Evolutionary conservation across 192 early-diverging fungal genomes (phyloP), one percentile per base, ranked within the genome.

Genomic region (Thamnidium elegans): DNA sequence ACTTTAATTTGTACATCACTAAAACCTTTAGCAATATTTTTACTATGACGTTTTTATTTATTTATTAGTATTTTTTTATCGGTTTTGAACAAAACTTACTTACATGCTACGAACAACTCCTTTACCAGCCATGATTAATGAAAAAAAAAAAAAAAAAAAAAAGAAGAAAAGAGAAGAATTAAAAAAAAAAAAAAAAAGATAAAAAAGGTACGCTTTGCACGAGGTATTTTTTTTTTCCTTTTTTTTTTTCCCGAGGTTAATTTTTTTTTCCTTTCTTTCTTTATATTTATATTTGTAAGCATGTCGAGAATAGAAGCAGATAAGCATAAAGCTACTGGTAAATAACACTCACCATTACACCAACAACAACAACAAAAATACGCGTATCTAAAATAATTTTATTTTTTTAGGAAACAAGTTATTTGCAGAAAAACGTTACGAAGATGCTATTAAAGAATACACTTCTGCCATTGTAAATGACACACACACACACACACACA

Each of bases 1-100:
- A 95, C 95, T 80, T 94, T 97, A 75, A 87, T 86, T 73, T 98
- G 93, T 43, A 94, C 88, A 70, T 95, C 92, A 53, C 87, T 83
- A 76, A 94, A 98, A 9, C 95, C 94, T 74, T 90, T 91, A 66
- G 89, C 87, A 75, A 88, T 90, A 74, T 94, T 94, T 81, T 94
- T 94, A 62, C 89, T 92, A 70, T 17, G 4, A 26, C 3, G 26
- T 26, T 39, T 39, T 36, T 36, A 36, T 36, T 36, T 4, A 4
- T 36, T 36, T 7, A 36, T 36, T 6, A 39, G 50, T 50, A 50
- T 50, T 10, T 39, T 39, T 10, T 39, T 39, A 39, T 39, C 36
- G 5, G 1, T 10, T 10, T 11, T 19, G 1, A 0, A 26, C 26
- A 43, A 32, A 19, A 26, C 9, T 30, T 13, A 58, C 71, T 58